A percentile compares a stretch with the other conserved stretches of the same genome.
phyloP scores from a whole-genome alignment of 257 asterid genomes.

The Parsonsia alboflavescens region DNA sequence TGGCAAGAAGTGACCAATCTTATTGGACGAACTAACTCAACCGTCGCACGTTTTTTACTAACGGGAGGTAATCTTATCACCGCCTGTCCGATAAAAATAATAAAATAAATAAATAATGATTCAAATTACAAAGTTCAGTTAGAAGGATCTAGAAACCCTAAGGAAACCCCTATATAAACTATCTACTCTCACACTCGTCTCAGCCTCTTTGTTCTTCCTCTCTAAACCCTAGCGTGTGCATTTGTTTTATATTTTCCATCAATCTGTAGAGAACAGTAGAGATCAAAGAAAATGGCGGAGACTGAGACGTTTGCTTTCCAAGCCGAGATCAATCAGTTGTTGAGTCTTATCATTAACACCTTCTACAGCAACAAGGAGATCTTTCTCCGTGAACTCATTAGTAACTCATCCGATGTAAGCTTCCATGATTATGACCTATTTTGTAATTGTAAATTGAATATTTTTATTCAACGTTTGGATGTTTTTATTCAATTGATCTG shows the following conservation, averaged over 20 bases:
- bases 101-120: not conserved
- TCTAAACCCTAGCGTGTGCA: slow-evolving; percentile 9
- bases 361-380: slow-evolving; percentile 76
- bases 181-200: not conserved
- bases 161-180: slow-evolving; percentile 8
- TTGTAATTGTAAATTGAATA: not conserved
- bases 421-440: too few species aligned
- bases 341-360: slow-evolving; percentile 60
- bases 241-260: not conserved
- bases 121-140: not conserved
- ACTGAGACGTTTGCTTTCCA: slow-evolving; percentile 68
- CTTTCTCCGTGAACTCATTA: slow-evolving; percentile 62
- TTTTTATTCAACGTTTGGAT: not conserved
- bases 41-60: too few species aligned
- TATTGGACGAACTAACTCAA: not conserved
- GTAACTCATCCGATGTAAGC: slow-evolving; percentile 65
- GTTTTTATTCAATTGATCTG: not conserved
- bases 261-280: not conserved
- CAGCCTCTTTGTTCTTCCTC: not conserved
- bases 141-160: slow-evolving; percentile 71
- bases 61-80: not conserved
- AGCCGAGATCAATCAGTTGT: slow-evolving; percentile 68
- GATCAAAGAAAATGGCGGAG: slow-evolving; percentile 40
- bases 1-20: not conserved
- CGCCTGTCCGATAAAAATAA: not conserved